phyloP scores from a whole-genome alignment of 805 yeast genomes.

The Wickerhamiella musiphila region DNA sequence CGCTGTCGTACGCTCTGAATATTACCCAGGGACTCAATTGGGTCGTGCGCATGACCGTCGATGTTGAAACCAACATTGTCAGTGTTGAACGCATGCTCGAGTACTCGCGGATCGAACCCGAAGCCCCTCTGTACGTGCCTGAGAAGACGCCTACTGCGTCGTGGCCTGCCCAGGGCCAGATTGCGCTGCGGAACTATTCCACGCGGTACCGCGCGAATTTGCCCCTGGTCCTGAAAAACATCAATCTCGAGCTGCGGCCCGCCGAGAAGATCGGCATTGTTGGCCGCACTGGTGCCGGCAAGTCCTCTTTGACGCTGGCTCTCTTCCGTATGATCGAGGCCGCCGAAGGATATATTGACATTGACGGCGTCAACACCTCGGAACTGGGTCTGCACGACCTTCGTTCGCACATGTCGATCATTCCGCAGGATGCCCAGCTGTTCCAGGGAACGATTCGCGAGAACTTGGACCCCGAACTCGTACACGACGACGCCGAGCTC shows the following conservation, averaged over 20 bases:
- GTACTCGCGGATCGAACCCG: conserved; percentile 61
- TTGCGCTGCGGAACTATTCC: conserved; percentile 55
- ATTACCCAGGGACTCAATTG: conserved; percentile 87
- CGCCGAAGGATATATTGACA: conserved; percentile 46
- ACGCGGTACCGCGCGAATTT: conserved; percentile 70
- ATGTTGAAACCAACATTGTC: conserved; percentile 92
- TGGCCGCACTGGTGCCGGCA: conserved; percentile 96
- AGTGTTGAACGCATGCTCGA: conserved; percentile 90
- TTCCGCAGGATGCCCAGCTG: conserved; percentile 89
- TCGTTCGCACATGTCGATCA: conserved; percentile 61
- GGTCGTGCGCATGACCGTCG: conserved; percentile 98
- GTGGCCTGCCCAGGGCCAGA: conserved; percentile 64
- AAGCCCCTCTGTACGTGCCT: conserved; percentile 60
- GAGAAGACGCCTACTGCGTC: conserved; percentile 37
- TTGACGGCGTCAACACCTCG: conserved; percentile 54
- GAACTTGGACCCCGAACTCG: conserved; percentile 67
- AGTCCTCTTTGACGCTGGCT: conserved; percentile 70
- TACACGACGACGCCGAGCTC: conserved; percentile 54
- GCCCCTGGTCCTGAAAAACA: conserved; percentile 58
- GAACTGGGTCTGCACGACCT: conserved; percentile 60
- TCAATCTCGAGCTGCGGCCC: conserved; percentile 46
- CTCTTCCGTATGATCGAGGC: conserved; percentile 73
- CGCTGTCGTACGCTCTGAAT: conserved; percentile 83
- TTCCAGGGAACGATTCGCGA: conserved; percentile 75
- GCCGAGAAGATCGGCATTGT: conserved; percentile 87